Percentiles rank a stretch among this genome's conserved stretches.
Conservation (phyloP, 257 asterid species). For the Solanum pennellii region DNA sequence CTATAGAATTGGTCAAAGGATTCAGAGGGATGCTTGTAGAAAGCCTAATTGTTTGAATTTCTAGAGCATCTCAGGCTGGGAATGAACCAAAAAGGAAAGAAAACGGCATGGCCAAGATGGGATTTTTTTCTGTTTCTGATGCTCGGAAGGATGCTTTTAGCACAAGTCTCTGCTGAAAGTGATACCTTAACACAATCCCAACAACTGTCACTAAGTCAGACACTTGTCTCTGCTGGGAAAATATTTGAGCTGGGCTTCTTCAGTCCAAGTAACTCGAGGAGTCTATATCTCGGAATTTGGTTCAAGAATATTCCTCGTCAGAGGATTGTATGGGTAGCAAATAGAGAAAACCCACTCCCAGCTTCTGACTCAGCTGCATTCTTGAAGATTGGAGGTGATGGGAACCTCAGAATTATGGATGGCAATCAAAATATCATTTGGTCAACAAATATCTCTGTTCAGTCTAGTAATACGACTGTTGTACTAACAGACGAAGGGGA, state of each 20-base stretch:
- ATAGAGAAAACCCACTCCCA: background rate
- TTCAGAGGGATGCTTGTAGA: background rate
- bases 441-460: background rate
- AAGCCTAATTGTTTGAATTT: background rate
- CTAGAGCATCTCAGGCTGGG: background rate
- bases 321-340: background rate
- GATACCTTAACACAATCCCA: background rate
- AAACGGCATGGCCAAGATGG: background rate
- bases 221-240: background rate
- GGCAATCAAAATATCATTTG: background rate
- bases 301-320: background rate
- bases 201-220: background rate
- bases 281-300: background rate
- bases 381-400: background rate
- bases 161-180: background rate
- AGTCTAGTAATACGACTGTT: background rate
- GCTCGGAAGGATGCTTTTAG: background rate
- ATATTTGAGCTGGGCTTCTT: background rate
- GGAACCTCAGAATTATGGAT: background rate
- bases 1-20: background rate
- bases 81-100: background rate
- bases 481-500: background rate
- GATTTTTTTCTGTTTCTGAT: background rate
- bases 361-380: accelerated
- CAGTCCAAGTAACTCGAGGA: background rate